Conservation (phyloP, 768 basidiomycete genomes). For the Boletellus sp. region DNA sequence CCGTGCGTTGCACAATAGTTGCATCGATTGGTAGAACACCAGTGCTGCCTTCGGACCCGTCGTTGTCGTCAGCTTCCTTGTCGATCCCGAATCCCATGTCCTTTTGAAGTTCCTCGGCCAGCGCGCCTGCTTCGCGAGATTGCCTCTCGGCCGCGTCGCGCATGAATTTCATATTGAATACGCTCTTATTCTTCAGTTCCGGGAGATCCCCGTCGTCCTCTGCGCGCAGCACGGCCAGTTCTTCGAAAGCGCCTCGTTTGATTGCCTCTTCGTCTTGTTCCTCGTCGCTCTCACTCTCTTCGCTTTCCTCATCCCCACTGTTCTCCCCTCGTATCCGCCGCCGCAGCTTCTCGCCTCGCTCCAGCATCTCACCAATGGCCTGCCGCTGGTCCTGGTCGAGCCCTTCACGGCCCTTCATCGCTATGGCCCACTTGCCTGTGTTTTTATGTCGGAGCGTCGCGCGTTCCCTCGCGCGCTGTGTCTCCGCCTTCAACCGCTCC, state of each 20-base stretch:
- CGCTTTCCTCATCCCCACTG: slow-evolving; percentile 52
- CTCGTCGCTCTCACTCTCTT: slow-evolving; percentile 39
- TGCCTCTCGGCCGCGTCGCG: slow-evolving; percentile 80
- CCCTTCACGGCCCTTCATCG: slow-evolving; percentile 66
- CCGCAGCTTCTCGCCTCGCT: slow-evolving; percentile 73
- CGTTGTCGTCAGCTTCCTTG: slow-evolving; percentile 31
- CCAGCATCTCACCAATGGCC: slow-evolving; percentile 84
- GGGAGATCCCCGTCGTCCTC: slow-evolving; percentile 31
- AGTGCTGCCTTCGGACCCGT: slow-evolving; percentile 23
- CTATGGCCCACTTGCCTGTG: slow-evolving; percentile 84
- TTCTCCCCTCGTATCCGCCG: slow-evolving; percentile 70
- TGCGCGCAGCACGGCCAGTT: slow-evolving; percentile 53
- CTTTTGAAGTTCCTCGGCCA: slow-evolving; percentile 67
- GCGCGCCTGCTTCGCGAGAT: slow-evolving; percentile 49
- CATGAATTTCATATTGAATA: slow-evolving; percentile 99
- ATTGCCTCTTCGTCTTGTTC: slow-evolving; percentile 45
- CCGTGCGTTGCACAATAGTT: slow-evolving; percentile 50
- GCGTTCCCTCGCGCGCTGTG: slow-evolving; percentile 79
- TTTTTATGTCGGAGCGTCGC: slow-evolving; percentile 87
- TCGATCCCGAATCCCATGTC: slow-evolving; percentile 54
- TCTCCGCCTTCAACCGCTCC: slow-evolving; percentile 62
- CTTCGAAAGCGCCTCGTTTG: slow-evolving; percentile 71
- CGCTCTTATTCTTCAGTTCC: slow-evolving; percentile 51
- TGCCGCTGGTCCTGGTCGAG: slow-evolving; percentile 57
- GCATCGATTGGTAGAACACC: slow-evolving; percentile 31